Evolutionary conservation across 306 rosid species (phyloP).

Genomic region (Rosa rugosa): DNA sequence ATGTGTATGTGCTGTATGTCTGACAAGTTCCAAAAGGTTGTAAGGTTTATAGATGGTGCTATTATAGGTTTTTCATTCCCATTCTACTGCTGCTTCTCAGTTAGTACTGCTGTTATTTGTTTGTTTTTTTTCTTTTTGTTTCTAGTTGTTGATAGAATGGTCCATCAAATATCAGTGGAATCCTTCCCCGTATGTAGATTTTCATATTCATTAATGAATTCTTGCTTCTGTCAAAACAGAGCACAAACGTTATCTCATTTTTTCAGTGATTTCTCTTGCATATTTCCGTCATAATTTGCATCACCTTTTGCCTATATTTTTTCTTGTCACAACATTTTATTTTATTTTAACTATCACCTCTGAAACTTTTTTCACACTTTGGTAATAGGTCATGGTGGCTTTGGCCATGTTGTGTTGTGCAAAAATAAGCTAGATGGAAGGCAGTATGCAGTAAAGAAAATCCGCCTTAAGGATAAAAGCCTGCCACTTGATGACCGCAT

Average conservation of each 20-base stretch:
- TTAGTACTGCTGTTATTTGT: neutral
- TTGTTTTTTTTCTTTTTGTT: neutral
- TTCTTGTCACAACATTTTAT: neutral
- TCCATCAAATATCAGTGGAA: neutral
- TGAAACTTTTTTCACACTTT: neutral
- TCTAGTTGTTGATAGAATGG: neutral
- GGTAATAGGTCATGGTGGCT: constrained; percentile 91
- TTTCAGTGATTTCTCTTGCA: neutral
- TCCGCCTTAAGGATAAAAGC: constrained; percentile 84
- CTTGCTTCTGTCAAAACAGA: neutral
- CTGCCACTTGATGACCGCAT: constrained; percentile 75
- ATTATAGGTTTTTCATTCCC: neutral
- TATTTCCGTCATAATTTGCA: neutral
- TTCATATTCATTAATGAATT: neutral
- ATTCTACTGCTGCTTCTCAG: neutral
- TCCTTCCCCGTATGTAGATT: neutral
- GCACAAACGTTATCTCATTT: neutral
- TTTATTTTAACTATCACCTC: neutral
- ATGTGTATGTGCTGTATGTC: neutral
- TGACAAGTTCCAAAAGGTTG: neutral
- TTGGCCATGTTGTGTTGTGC: constrained; percentile 92
- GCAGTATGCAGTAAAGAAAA: constrained; percentile 94
- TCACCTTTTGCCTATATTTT: neutral
- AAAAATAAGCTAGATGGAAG: constrained; percentile 94
- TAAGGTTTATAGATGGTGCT: neutral